Percentiles rank a stretch among this genome's conserved stretches.
These are phyloP conservation scores for Alternaria triticina DNA, from an alignment of 2,329 filamentous ascomycete species.

Conservation along the genomic window DNA sequence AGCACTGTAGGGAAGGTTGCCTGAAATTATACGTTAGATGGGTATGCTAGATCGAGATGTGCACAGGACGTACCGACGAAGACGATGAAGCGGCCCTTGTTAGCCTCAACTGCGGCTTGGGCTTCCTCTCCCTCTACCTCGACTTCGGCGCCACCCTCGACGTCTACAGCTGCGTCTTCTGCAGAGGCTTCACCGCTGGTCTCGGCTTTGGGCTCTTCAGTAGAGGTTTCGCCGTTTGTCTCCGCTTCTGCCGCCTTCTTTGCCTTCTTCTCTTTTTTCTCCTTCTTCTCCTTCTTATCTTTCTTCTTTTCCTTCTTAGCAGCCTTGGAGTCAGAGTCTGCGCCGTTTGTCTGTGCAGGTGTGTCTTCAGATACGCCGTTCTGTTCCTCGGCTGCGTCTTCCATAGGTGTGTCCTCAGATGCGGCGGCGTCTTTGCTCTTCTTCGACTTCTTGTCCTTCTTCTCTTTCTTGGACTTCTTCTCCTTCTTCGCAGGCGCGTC, in stretches of 20 bases:
- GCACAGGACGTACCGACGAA: conserved; percentile 67
- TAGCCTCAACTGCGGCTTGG: conserved; percentile 24
- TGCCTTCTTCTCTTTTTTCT: conserved; percentile 38
- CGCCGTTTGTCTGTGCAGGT: conserved; percentile 13
- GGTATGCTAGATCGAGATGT: neutral
- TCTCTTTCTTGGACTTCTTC: conserved; percentile 33
- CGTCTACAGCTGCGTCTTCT: conserved; percentile 24
- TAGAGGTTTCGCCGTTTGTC: conserved; percentile 16
- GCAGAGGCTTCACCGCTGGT: conserved; percentile 19
- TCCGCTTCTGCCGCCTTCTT: conserved; percentile 28
- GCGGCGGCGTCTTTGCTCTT: conserved; percentile 13
- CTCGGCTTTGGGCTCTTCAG: conserved; percentile 22
- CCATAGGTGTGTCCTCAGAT: conserved; percentile 13
- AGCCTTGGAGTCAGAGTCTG: conserved; percentile 24
- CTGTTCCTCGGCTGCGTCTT: conserved; percentile 13
- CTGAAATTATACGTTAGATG: conserved; percentile 49
- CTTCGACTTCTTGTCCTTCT: conserved; percentile 31
- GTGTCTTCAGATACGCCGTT: conserved; percentile 18
- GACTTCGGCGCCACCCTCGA: conserved; percentile 21
- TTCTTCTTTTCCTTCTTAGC: conserved; percentile 31
- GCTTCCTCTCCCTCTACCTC: conserved; percentile 24
- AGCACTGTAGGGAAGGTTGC: conserved; percentile 87
- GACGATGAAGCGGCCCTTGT: conserved; percentile 70
- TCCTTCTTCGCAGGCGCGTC: conserved; percentile 23
- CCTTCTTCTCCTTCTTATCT: conserved; percentile 36